A percentile compares a stretch with the other conserved stretches of the same genome.
Conservation (phyloP, 2,329 filamentous ascomycete species). For the Cryphonectria radicalis region DNA sequence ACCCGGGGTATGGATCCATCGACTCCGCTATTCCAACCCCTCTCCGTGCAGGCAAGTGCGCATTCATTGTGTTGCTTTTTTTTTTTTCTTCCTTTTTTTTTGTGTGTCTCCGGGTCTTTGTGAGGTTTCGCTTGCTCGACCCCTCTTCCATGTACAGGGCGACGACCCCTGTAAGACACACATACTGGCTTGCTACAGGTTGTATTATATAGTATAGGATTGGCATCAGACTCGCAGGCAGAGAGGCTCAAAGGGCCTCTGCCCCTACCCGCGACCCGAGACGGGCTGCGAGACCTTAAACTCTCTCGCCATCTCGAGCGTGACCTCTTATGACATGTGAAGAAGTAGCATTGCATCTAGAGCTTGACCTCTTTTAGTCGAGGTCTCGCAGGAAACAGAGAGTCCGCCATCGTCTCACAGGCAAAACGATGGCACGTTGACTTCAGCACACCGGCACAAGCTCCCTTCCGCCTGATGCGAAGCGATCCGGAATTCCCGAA, state of each 20-base stretch:
- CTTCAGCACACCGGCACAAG: background rate
- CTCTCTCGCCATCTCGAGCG: background rate
- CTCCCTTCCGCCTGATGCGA: background rate
- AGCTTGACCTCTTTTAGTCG: background rate
- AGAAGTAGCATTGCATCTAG: background rate
- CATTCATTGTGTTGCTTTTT: background rate
- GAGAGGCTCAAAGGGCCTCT: background rate
- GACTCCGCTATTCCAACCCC: background rate
- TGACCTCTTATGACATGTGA: background rate
- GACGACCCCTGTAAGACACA: background rate
- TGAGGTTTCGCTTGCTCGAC: background rate
- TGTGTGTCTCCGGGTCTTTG: constrained; percentile 4
- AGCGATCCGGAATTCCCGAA: background rate
- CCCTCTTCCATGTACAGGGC: background rate
- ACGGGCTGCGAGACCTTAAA: background rate
- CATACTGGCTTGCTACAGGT: background rate
- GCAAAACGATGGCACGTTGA: background rate
- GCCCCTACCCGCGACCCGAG: background rate
- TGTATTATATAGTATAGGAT: background rate
- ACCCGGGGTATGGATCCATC: background rate
- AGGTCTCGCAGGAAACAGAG: background rate
- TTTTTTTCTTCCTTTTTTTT: no score
- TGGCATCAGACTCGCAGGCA: background rate
- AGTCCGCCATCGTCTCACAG: background rate
- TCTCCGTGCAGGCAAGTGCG: constrained; percentile 19